A percentile compares a stretch with the other conserved stretches of the same genome.
These are phyloP conservation scores for Geoglossum glabrum DNA, from an alignment of 495 filamentous ascomycete genomes.

Conservation along the genomic window DNA sequence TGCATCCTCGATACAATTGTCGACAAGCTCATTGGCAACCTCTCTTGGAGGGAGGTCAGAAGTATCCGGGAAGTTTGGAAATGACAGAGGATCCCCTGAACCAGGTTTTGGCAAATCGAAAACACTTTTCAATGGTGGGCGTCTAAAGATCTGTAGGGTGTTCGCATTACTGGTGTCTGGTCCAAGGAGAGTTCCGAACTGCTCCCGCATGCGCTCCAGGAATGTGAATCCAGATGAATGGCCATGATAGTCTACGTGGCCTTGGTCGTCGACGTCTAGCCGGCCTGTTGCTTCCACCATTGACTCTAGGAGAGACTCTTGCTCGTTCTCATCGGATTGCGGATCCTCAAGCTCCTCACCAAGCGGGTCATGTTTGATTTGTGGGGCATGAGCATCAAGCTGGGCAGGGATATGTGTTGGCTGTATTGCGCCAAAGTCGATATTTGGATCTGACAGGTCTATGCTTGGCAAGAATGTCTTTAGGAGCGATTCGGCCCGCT, in stretches of 20 bases:
- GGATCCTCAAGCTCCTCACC: slow-evolving; percentile 8
- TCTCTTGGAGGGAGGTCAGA: slow-evolving; percentile 52
- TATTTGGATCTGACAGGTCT: slow-evolving; percentile 61
- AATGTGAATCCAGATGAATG: slow-evolving; percentile 84
- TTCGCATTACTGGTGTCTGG: slow-evolving; percentile 9
- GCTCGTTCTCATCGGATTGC: slow-evolving; percentile 20
- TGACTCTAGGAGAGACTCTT: slow-evolving; percentile 68
- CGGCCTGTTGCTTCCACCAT: slow-evolving; percentile 87
- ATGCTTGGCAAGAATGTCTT: slow-evolving; percentile 65
- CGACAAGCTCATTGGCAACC: slow-evolving; percentile 46
- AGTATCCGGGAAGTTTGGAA: slow-evolving; percentile 29
- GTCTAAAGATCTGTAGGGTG: slow-evolving; percentile 19
- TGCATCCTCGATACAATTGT: slow-evolving; percentile 64
- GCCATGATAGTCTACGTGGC: slow-evolving; percentile 88
- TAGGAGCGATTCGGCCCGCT: slow-evolving; percentile 65
- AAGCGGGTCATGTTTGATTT: not conserved
- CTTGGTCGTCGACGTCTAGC: slow-evolving; percentile 77
- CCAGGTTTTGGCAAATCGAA: slow-evolving; percentile 54
- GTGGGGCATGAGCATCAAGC: slow-evolving; percentile 8
- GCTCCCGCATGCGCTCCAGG: slow-evolving; percentile 62
- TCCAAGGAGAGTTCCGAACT: slow-evolving; percentile 52
- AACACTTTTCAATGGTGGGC: slow-evolving; percentile 29
- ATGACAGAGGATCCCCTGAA: slow-evolving; percentile 37
- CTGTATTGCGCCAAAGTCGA: slow-evolving; percentile 42
- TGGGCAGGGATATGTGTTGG: slow-evolving; percentile 9